These are phyloP conservation scores for Anthracocystis walkeri DNA, from an alignment of 1,284 basidiomycete species.

Conservation along the genomic window DNA sequence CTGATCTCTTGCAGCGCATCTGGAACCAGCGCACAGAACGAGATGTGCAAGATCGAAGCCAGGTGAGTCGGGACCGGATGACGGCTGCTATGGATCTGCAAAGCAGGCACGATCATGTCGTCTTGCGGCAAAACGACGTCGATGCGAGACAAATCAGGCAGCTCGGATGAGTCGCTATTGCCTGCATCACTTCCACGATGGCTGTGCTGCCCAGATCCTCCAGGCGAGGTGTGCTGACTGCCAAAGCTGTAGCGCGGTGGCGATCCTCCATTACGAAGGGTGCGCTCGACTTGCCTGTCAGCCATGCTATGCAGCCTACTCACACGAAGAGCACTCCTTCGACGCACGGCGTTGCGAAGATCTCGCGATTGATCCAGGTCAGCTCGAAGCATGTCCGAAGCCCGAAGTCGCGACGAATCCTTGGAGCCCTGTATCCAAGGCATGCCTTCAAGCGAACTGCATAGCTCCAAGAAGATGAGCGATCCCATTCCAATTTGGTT, in stretches of 20 bases:
- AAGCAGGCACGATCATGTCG: conserved; percentile 48
- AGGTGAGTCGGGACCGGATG: conserved; percentile 45
- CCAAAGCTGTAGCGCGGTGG: conserved; percentile 15
- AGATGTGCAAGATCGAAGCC: conserved; percentile 36
- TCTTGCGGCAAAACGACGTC: conserved; percentile 36
- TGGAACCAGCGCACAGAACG: conserved; percentile 48
- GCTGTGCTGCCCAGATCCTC: conserved; percentile 7
- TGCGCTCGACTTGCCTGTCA: conserved; percentile 31
- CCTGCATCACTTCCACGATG: conserved; percentile 38
- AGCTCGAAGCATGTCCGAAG: conserved; percentile 26
- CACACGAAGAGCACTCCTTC: conserved; percentile 40
- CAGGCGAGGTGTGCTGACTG: conserved; percentile 23
- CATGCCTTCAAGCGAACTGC: conserved; percentile 39
- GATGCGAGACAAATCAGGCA: conserved; percentile 12
- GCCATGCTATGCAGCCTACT: conserved; percentile 24
- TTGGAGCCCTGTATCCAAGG: conserved; percentile 41
- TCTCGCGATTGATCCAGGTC: conserved; percentile 29
- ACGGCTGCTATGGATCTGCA: conserved; percentile 50
- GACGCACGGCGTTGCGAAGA: conserved; percentile 28
- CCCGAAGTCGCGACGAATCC: conserved; percentile 35
- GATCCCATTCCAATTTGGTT: conserved; percentile 33
- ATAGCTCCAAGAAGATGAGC: conserved; percentile 41
- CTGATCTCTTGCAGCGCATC: conserved; percentile 48
- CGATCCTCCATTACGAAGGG: conserved; percentile 21
- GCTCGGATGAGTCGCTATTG: conserved; percentile 7